Base-by-base conservation (phyloP, 108 stramenopile species). In the Nannochloropsis gaditana region DNA sequence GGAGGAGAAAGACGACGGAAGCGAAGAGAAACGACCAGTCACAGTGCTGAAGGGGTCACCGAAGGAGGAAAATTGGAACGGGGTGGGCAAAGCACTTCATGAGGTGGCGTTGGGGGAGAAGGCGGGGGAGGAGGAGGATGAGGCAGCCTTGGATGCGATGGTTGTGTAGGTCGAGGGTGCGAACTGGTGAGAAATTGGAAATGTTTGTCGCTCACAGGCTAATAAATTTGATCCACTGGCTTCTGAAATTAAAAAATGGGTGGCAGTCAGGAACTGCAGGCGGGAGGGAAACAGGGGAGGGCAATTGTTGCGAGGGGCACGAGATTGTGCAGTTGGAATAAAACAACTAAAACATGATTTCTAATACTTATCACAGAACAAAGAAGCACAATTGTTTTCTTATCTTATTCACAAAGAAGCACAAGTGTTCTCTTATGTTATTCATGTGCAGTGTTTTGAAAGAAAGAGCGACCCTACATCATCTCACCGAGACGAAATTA, bases 91-190 rank as follows among this genome's bases (percentile, higher is more conserved):
- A n/a, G 15, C 59, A n/a, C n/a, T 73, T 15, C 15, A 73, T 15
- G 59, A 73, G 59, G 15, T 73, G 59, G n/a, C 31, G 31, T 31
- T 73, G 59, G n/a, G 59, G 19, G 59, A 73, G 59, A n/a, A 73
- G 59, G 59, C 15, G 59, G n/a, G 59, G 59, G 59, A 73, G 59
- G 59, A 15, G 59, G 59, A 15, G 59, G 59, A 73, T 3, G 59
- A 73, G 59, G 59, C 59, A n/a, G 59, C 59, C 19, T 73, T 73
- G 59, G 59, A 73, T n/a, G 59, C 59, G 4, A 73, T 73, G 59
- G 59, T 73, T 15, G 59, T 73, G 4, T 73, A 73, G n/a, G 59
- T 15, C 59, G n/a, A n/a, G 59, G 8, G 59, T 4, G 59, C 10
- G 47, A 50, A 15, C 10, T 10, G 15, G 47, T 11, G 11, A 50